Percentiles rank a stretch among this genome's conserved stretches.
Evolutionary conservation across 208 protist genomes (phyloP).

Genomic region (Trypanosoma melophagium): DNA sequence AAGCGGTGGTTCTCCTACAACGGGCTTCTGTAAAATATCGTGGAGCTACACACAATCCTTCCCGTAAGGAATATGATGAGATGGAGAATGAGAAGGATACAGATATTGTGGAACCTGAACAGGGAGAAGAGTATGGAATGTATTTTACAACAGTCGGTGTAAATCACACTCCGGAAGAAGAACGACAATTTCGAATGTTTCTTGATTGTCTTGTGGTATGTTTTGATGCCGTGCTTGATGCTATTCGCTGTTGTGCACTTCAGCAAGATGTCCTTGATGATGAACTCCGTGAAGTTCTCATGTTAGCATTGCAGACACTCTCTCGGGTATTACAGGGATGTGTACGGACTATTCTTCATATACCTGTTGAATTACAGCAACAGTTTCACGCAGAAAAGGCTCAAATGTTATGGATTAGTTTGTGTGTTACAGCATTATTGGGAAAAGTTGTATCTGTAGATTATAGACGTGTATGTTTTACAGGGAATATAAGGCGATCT

Average conservation of each 20-base stretch:
- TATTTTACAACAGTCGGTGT: conserved; percentile 4
- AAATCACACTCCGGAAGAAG: conserved; percentile 7
- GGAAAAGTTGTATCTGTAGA: conserved; percentile 38
- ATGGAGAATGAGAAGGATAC: conserved; percentile 7
- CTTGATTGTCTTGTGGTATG: conserved; percentile 37
- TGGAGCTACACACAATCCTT: background rate
- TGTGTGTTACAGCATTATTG: conserved; percentile 42
- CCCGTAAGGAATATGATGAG: background rate
- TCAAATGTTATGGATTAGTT: conserved; percentile 50
- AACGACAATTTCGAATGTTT: conserved; percentile 24
- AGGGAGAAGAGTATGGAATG: background rate
- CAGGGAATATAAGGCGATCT: conserved; percentile 19
- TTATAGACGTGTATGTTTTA: conserved; percentile 47
- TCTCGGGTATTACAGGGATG: conserved; percentile 35
- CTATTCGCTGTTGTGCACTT: conserved; percentile 33
- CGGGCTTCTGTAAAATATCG: conserved; percentile 35
- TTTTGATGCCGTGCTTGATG: conserved; percentile 44
- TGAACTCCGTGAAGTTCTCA: conserved; percentile 47
- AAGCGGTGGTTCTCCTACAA: conserved; percentile 65
- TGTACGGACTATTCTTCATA: conserved; percentile 30
- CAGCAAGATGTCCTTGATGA: conserved; percentile 53
- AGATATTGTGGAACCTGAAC: background rate
- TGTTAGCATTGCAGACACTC: conserved; percentile 34
- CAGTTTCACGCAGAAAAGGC: conserved; percentile 35
- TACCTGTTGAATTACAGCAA: conserved; percentile 24